Evolutionary conservation across 768 basidiomycete genomes (phyloP).

Genomic region (Mycena crocata): DNA sequence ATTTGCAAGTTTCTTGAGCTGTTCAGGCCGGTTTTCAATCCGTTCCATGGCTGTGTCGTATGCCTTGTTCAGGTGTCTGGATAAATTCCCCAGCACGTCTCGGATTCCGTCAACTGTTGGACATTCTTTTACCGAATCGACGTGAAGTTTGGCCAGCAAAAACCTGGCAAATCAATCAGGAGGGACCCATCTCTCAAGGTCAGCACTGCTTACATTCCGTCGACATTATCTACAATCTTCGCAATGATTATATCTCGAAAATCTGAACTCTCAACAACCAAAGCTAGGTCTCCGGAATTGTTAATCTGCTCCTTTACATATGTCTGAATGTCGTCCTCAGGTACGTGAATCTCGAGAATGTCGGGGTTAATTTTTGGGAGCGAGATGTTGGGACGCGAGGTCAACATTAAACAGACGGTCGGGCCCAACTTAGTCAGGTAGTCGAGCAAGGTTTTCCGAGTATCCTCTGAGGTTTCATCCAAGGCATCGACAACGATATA

Average conservation of each 20-base stretch:
- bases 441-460: neutral
- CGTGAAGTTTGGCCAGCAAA: constrained; percentile 13
- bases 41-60: neutral
- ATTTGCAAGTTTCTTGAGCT: neutral
- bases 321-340: neutral
- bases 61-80: neutral
- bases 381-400: neutral
- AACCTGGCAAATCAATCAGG: neutral
- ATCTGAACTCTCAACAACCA: neutral
- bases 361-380: neutral
- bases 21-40: neutral
- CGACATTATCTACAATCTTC: neutral
- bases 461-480: constrained; percentile 6
- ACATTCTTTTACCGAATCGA: neutral
- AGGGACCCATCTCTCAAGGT: neutral
- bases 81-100: neutral
- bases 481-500: constrained; percentile 10
- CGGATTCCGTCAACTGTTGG: neutral
- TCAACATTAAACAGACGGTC: neutral
- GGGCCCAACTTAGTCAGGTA: neutral
- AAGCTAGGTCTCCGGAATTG: neutral
- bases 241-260: neutral
- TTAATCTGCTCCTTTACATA: neutral
- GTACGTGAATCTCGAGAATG: neutral
- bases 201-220: constrained; percentile 8